These are phyloP conservation scores for Fusarium acutatum DNA, from an alignment of 2,329 filamentous ascomycete genomes.

Conservation along the genomic window DNA sequence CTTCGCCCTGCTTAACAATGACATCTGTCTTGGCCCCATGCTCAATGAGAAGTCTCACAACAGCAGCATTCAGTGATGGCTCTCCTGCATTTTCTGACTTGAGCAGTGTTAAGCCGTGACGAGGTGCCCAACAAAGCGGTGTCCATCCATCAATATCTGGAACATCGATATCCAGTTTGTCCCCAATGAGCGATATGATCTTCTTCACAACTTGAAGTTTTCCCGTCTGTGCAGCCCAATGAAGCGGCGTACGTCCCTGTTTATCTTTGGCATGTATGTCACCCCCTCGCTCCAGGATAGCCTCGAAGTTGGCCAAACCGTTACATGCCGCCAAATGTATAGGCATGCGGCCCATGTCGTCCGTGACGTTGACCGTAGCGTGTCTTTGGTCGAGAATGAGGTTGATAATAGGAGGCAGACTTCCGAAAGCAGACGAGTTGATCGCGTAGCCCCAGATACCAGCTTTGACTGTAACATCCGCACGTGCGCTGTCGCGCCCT, in stretches of 20 bases:
- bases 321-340: not conserved
- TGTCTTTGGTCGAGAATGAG: not conserved
- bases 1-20: not conserved
- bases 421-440: not conserved
- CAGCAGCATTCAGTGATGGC: not conserved
- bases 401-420: not conserved
- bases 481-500: not conserved
- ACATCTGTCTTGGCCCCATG: not conserved
- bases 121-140: constrained; percentile 8
- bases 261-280: not conserved
- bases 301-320: not conserved
- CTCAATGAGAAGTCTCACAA: not conserved
- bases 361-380: not conserved
- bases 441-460: not conserved
- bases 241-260: not conserved
- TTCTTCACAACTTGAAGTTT: not conserved
- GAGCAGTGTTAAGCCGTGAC: accelerated
- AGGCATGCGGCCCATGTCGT: not conserved
- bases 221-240: not conserved
- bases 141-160: constrained; percentile 17
- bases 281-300: not conserved
- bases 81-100: not conserved
- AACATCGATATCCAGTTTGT: not conserved
- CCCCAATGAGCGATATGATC: not conserved
- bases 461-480: not conserved